Evolutionary conservation across 257 asterid species (phyloP).

Genomic region (Schizonepeta tenuifolia): DNA sequence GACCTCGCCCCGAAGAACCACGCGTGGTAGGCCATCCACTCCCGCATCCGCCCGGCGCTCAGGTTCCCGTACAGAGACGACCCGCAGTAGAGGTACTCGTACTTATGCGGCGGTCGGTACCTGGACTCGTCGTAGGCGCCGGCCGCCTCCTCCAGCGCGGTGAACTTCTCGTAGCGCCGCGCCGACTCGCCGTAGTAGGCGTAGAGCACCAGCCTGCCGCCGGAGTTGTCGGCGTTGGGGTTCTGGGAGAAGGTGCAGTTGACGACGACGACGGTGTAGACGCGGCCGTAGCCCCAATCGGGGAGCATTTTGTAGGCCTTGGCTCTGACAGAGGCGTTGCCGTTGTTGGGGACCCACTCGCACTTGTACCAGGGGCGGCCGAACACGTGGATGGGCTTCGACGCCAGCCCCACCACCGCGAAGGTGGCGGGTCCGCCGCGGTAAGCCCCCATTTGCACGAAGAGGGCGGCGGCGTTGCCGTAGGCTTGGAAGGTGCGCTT

Average conservation of each 20-base stretch:
- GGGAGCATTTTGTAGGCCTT: constrained; percentile 63
- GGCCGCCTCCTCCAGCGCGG: constrained; percentile 53
- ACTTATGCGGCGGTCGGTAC: constrained; percentile 47
- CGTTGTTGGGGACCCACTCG: constrained; percentile 72
- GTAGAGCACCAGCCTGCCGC: constrained; percentile 55
- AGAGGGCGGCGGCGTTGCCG: constrained; percentile 79
- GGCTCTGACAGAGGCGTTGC: constrained; percentile 39
- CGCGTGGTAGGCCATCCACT: constrained; percentile 72
- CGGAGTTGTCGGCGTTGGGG: constrained; percentile 54
- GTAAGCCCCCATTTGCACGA: constrained; percentile 88
- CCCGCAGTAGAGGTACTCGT: constrained; percentile 65
- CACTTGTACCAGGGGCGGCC: constrained; percentile 78
- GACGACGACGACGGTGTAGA: constrained; percentile 69
- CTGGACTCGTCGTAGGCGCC: constrained; percentile 48
- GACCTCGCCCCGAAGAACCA: constrained; percentile 62
- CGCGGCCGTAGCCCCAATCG: constrained; percentile 89
- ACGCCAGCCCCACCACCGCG: constrained; percentile 77
- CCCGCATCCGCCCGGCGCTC: constrained; percentile 53
- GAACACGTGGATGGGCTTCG: constrained; percentile 78
- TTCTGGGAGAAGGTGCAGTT: constrained; percentile 55
- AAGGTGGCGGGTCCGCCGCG: constrained; percentile 81
- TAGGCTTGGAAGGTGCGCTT: constrained; percentile 63
- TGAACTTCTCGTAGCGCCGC: constrained; percentile 49
- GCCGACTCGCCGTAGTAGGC: constrained; percentile 60
- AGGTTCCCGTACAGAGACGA: constrained; percentile 59